Base-by-base conservation (phyloP, 371 early-diverging fungal genomes). In the Mucor velutinosus region DNA sequence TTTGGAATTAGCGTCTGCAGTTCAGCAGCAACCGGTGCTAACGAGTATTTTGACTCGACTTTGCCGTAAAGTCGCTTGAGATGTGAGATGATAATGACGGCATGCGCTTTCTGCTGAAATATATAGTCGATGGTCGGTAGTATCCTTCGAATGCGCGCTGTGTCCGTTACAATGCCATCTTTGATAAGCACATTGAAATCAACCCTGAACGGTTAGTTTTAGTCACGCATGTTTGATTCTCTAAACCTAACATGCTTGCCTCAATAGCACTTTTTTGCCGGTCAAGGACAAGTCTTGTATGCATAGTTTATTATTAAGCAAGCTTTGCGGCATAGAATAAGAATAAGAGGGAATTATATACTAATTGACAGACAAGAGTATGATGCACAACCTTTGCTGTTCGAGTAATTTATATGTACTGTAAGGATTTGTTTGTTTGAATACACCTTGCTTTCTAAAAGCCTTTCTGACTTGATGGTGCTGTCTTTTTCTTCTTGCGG, bases 11-110 rank as follows among this genome's bases (percentile, higher is more conserved):
- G 77, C 88, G 58, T 95, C 92, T 19, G 96, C 94, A 37, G 98
- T 95, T 77, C 86, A 30, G 30, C 30, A 30, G 30, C 30, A 30
- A 30, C 30, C 2, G 30, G 30, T 30, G 30, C 87, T 72, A 99
- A 83, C 61, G 96, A 93, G 85, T 89, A 94, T 85, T 97, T 95
- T 57, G 87, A 76, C 7, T 88, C 89, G 43, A 78, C 85, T 79
- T 94, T 81, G 66, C 96, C 97, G 81, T 90, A 90, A 6, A 6
- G 30, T 6, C 30, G 30, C 6, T 30, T 30, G 30, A 30, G 30
- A 30, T 30, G 30, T 6, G 30, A 30, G 93, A 95, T 96, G 67
- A 99, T 86, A 51, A 98, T 89, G 41, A 99, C 93, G 63, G 93
- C 81, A 43, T 90, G 79, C 29, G 95, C 95, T 37, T 92, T 93